Percentiles rank a stretch among this genome's conserved stretches.
Conservation (phyloP, 1,284 basidiomycete genomes). For the Mycena citricolor region DNA sequence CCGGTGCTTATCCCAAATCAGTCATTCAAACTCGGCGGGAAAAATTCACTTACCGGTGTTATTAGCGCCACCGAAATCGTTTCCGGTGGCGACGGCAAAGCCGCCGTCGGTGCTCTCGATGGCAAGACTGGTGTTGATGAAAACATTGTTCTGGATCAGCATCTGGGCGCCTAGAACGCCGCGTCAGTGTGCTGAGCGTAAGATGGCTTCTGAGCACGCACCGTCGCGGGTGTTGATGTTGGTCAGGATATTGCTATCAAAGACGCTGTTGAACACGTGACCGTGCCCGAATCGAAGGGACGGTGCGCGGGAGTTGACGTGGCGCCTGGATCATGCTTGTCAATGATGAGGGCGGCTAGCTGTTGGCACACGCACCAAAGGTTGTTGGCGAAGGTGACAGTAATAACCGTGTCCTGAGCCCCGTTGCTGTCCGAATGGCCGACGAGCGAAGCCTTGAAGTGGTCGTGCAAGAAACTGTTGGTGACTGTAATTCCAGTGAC, state of each 20-base stretch:
- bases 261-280: slow-evolving; percentile 45
- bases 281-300: slow-evolving; percentile 42
- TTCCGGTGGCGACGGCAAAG: slow-evolving; percentile 14
- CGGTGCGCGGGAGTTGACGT: slow-evolving; percentile 40
- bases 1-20: slow-evolving; percentile 5
- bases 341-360: not conserved
- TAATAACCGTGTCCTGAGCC: slow-evolving; percentile 28
- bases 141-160: slow-evolving; percentile 48
- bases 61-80: slow-evolving; percentile 12
- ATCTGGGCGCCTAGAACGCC: slow-evolving; percentile 37
- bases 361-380: slow-evolving; percentile 1
- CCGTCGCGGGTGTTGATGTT: slow-evolving; percentile 50
- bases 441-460: slow-evolving; percentile 43
- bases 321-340: slow-evolving; percentile 7
- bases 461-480: slow-evolving; percentile 38
- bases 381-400: slow-evolving; percentile 1
- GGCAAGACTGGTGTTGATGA: slow-evolving; percentile 28
- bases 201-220: slow-evolving; percentile 13
- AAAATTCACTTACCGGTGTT: slow-evolving; percentile 11
- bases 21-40: not conserved
- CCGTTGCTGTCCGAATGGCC: slow-evolving; percentile 44
- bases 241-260: slow-evolving; percentile 33
- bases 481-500: slow-evolving; percentile 40
- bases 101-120: slow-evolving; percentile 3
- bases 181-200: not conserved